Conservation (phyloP, 768 basidiomycete species). For the Hypholoma fasciculare region DNA sequence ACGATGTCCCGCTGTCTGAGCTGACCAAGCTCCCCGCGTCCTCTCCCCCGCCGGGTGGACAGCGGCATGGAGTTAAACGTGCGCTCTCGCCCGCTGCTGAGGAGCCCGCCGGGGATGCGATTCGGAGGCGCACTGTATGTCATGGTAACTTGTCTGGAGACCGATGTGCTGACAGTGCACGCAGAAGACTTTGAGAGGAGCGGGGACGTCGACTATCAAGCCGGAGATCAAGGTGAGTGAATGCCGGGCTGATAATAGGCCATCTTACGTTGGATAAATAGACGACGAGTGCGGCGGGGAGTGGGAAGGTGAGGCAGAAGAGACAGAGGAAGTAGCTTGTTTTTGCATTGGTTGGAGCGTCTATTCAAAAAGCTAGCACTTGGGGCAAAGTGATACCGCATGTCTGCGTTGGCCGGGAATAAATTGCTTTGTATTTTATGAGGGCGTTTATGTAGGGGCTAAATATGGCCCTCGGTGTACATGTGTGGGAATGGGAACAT, state of each 20-base stretch:
- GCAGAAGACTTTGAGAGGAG: background rate
- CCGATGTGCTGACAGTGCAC: background rate
- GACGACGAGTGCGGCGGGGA: background rate
- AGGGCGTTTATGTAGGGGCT: background rate
- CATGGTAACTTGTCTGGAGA: background rate
- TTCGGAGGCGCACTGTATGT: slow-evolving; percentile 11
- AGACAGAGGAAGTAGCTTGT: slow-evolving; percentile 11
- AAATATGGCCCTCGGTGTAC: slow-evolving; percentile 1
- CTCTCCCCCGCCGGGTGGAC: background rate
- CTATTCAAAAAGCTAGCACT: too few species aligned
- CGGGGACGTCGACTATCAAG: background rate
- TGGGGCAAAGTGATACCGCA: too few species aligned
- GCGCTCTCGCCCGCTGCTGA: slow-evolving; percentile 5
- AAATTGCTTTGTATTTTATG: background rate
- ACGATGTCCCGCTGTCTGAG: slow-evolving; percentile 24
- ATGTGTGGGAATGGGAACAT: slow-evolving; percentile 5
- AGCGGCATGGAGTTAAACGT: slow-evolving; percentile 14
- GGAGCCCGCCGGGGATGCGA: slow-evolving; percentile 5
- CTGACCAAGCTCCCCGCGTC: slow-evolving; percentile 13
- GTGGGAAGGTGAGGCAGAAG: slow-evolving; percentile 7
- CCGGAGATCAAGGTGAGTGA: slow-evolving; percentile 1
- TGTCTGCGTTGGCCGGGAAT: background rate
- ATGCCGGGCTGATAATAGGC: background rate
- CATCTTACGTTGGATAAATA: background rate
- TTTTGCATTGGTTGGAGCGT: too few species aligned